phyloP scores from a whole-genome alignment of 2,329 filamentous ascomycete genomes.

The Sclerotinia minor region DNA sequence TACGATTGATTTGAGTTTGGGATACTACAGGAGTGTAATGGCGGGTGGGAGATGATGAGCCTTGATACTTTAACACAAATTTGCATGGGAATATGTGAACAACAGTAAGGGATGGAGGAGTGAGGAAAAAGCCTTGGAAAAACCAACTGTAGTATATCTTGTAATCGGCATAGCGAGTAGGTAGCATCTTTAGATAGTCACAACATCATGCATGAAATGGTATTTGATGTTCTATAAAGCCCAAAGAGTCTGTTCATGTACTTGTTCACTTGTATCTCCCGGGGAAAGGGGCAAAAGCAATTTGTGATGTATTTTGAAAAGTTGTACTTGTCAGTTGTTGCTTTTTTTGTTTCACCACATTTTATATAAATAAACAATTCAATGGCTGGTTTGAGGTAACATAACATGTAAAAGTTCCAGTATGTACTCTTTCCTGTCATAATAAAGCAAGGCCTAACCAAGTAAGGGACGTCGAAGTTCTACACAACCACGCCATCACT shows the following conservation, averaged over 20 bases:
- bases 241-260: not conserved
- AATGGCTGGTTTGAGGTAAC: conserved; percentile 13
- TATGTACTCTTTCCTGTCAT: not conserved
- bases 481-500: not conserved
- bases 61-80: conserved; percentile 15
- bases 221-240: conserved; percentile 22
- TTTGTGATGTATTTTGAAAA: conserved; percentile 4
- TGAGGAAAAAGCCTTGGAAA: conserved; percentile 30
- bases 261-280: not conserved
- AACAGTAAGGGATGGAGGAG: conserved; percentile 32
- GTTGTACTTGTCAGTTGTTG: not conserved
- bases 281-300: not conserved
- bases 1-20: conserved; percentile 66
- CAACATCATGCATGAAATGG: conserved; percentile 25
- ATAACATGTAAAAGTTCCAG: not conserved
- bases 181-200: conserved; percentile 23
- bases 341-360: conserved; percentile 7
- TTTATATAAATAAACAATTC: not conserved
- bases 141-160: conserved; percentile 28
- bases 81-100: conserved; percentile 5
- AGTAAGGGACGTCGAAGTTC: conserved; percentile 12
- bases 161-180: conserved; percentile 33
- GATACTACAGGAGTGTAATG: conserved; percentile 55
- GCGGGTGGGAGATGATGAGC: conserved; percentile 31
- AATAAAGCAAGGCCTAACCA: not conserved